phyloP scores from a whole-genome alignment of 2,329 filamentous ascomycete genomes.

The Talaromyces sp. region DNA sequence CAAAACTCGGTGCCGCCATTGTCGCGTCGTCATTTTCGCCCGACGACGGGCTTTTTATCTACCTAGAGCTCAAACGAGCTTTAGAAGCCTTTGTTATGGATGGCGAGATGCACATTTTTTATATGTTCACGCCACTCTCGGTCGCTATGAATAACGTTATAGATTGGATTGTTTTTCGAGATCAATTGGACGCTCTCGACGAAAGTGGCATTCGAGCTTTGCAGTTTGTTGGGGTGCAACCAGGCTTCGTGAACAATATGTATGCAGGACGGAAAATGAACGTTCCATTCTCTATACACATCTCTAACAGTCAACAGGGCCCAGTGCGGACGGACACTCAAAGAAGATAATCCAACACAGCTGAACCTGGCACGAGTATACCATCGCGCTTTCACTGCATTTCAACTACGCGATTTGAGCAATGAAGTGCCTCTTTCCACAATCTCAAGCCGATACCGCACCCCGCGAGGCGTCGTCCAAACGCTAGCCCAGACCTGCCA shows the following conservation, averaged over 20 bases:
- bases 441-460: slow-evolving; percentile 65
- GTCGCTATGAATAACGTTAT: slow-evolving; percentile 43
- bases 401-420: slow-evolving; percentile 73
- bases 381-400: slow-evolving; percentile 66
- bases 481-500: slow-evolving; percentile 69
- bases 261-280: slow-evolving; percentile 28
- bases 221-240: slow-evolving; percentile 62
- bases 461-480: slow-evolving; percentile 65
- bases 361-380: slow-evolving; percentile 60
- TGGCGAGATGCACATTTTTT: slow-evolving; percentile 73
- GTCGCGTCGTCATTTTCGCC: slow-evolving; percentile 68
- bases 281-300: neutral
- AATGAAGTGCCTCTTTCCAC: slow-evolving; percentile 68
- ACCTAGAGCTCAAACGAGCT: slow-evolving; percentile 62
- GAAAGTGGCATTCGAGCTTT: slow-evolving; percentile 67
- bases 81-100: slow-evolving; percentile 72
- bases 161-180: slow-evolving; percentile 68
- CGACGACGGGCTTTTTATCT: slow-evolving; percentile 68
- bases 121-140: slow-evolving; percentile 70
- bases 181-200: slow-evolving; percentile 64
- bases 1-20: slow-evolving; percentile 63
- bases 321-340: slow-evolving; percentile 57
- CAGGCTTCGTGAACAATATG: slow-evolving; percentile 62
- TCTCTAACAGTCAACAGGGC: slow-evolving; percentile 44
- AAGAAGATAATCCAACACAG: slow-evolving; percentile 58